phyloP scores from a whole-genome alignment of 768 basidiomycete species.

The Trametes gibbosa region DNA sequence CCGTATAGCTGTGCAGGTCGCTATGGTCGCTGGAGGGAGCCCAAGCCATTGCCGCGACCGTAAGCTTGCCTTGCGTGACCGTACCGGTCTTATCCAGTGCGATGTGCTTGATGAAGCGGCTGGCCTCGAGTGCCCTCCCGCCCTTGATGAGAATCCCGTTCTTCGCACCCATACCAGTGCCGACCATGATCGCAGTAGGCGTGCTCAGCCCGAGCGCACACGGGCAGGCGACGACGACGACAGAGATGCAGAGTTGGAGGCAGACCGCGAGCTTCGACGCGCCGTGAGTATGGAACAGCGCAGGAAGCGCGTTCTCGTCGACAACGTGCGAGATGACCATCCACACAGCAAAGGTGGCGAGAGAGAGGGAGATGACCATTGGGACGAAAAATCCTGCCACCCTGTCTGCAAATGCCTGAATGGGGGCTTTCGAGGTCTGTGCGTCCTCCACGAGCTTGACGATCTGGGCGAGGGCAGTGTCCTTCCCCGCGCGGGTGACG shows the following conservation, averaged over 20 bases:
- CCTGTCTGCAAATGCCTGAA: conserved; percentile 93
- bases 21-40: conserved; percentile 39
- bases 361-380: conserved; percentile 77
- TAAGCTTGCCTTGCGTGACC: conserved; percentile 91
- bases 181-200: conserved; percentile 99
- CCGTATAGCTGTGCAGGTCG: conserved; percentile 22
- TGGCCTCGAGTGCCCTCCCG: conserved; percentile 90
- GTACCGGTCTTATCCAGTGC: conserved; percentile 98
- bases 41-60: conserved; percentile 78
- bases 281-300: conserved; percentile 82
- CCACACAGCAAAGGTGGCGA: conserved; percentile 83
- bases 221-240: conserved; percentile 97
- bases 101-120: conserved; percentile 75
- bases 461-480: conserved; percentile 95
- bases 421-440: conserved; percentile 96
- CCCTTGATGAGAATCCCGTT: conserved; percentile 99
- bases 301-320: conserved; percentile 60
- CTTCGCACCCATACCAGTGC: conserved; percentile 93
- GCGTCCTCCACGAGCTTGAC: conserved; percentile 97
- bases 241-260: conserved; percentile 95
- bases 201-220: conserved; percentile 96
- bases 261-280: conserved; percentile 87
- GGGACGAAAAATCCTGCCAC: conserved; percentile 97
- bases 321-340: conserved; percentile 65
- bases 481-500: conserved; percentile 92